Conservation (phyloP, 148 eudicot species). For the Silene uniflora region DNA sequence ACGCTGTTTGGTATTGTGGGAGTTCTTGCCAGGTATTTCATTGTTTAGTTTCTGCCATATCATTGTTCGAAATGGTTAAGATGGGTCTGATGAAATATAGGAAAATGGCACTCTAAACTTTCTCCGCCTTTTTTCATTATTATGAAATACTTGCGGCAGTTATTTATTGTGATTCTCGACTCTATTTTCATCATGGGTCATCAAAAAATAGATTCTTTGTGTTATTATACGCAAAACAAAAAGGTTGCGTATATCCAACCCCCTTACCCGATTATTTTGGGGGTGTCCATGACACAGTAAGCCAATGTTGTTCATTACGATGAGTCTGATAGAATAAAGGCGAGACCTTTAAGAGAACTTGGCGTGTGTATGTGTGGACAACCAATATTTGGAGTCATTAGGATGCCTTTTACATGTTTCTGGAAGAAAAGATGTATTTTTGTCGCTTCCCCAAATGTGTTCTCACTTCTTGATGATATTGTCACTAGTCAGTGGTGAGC, state of each 20-base stretch:
- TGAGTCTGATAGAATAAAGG: neutral
- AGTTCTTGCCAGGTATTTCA: constrained; percentile 74
- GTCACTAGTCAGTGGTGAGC: neutral
- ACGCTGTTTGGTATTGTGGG: constrained; percentile 80
- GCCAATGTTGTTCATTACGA: neutral
- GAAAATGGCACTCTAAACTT: neutral
- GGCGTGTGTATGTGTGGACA: neutral
- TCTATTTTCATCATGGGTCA: too few species aligned
- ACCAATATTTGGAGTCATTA: neutral
- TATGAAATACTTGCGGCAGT: too few species aligned
- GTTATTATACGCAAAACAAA: too few species aligned
- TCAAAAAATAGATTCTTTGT: too few species aligned
- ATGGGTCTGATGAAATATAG: neutral
- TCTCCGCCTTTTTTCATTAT: too few species aligned
- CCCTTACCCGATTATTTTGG: too few species aligned
- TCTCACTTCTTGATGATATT: neutral
- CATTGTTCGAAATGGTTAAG: neutral
- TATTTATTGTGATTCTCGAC: neutral
- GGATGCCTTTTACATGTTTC: too few species aligned
- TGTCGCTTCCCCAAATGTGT: neutral
- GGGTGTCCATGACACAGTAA: too few species aligned
- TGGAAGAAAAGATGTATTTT: too few species aligned
- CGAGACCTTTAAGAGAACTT: neutral
- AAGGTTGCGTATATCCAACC: too few species aligned
- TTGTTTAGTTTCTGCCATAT: neutral